phyloP scores from a whole-genome alignment of 2,329 filamentous ascomycete genomes.

The Venturia aucupariae region DNA sequence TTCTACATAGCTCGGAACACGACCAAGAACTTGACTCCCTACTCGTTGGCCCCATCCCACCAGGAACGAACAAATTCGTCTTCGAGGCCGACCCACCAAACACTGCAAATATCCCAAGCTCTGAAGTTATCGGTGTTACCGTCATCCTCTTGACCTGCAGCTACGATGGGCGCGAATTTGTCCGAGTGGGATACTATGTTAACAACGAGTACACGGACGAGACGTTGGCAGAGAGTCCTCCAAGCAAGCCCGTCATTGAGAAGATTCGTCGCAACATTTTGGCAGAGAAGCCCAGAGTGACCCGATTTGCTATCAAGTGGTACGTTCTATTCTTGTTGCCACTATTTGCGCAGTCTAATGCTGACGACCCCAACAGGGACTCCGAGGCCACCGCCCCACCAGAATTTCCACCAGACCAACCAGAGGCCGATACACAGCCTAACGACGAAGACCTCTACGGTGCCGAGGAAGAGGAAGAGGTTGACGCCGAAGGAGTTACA shows the following conservation, averaged over 20 bases:
- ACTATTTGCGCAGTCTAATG: neutral
- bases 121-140: slow-evolving; percentile 92
- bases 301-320: slow-evolving; percentile 98
- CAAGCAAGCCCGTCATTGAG: slow-evolving; percentile 85
- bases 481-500: slow-evolving; percentile 47
- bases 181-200: slow-evolving; percentile 97
- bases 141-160: slow-evolving; percentile 93
- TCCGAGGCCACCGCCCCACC: slow-evolving; percentile 94
- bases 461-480: slow-evolving; percentile 68
- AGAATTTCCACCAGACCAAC: slow-evolving; percentile 95
- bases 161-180: slow-evolving; percentile 94
- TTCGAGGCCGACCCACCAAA: slow-evolving; percentile 94
- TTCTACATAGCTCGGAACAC: slow-evolving; percentile 89
- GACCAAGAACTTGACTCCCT: slow-evolving; percentile 97
- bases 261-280: slow-evolving; percentile 87
- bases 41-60: slow-evolving; percentile 91
- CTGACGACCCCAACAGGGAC: slow-evolving; percentile 55
- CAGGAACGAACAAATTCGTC: slow-evolving; percentile 97
- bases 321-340: slow-evolving; percentile 37
- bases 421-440: slow-evolving; percentile 77
- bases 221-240: slow-evolving; percentile 79
- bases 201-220: slow-evolving; percentile 98
- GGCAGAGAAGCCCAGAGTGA: slow-evolving; percentile 94
- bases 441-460: slow-evolving; percentile 84
- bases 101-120: slow-evolving; percentile 81